A percentile compares a stretch with the other conserved stretches of the same genome.
phyloP scores from a whole-genome alignment of 2,329 filamentous ascomycete genomes.

The Orbilia brochopaga region DNA sequence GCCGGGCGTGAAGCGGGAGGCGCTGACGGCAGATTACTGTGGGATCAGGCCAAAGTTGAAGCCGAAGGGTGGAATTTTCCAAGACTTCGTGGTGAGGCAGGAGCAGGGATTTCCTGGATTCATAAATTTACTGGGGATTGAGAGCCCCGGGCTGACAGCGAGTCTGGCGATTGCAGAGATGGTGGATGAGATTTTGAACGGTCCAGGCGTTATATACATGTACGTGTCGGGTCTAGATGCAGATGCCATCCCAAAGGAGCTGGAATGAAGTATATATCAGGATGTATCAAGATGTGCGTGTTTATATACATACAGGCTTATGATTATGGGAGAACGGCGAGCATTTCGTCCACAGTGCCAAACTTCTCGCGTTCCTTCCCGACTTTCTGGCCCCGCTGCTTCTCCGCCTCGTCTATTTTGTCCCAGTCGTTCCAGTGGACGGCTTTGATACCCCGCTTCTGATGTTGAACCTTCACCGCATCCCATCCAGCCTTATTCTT shows the following conservation, averaged over 20 bases:
- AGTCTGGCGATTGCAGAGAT: constrained; percentile 52
- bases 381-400: constrained; percentile 66
- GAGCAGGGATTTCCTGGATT: constrained; percentile 79
- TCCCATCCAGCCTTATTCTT: constrained; percentile 73
- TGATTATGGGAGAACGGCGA: constrained; percentile 47
- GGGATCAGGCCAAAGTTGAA: constrained; percentile 88
- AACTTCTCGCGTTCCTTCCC: constrained; percentile 82
- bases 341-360: constrained; percentile 53
- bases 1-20: constrained; percentile 70
- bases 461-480: constrained; percentile 68
- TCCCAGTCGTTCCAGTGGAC: constrained; percentile 87
- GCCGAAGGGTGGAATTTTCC: constrained; percentile 66
- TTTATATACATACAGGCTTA: constrained; percentile 6
- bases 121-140: constrained; percentile 81
- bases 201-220: too few relatives aligned
- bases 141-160: constrained; percentile 53
- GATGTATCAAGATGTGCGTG: constrained; percentile 11
- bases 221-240: too few relatives aligned
- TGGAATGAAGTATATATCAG: too few relatives aligned
- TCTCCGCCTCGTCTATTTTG: constrained; percentile 80
- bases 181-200: constrained; percentile 50
- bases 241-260: too few relatives aligned
- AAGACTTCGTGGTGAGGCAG: constrained; percentile 80
- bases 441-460: constrained; percentile 65
- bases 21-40: constrained; percentile 81